These are phyloP conservation scores for Globisporangium nodosum DNA, from an alignment of 352 stramenopile species.

Conservation along the genomic window DNA sequence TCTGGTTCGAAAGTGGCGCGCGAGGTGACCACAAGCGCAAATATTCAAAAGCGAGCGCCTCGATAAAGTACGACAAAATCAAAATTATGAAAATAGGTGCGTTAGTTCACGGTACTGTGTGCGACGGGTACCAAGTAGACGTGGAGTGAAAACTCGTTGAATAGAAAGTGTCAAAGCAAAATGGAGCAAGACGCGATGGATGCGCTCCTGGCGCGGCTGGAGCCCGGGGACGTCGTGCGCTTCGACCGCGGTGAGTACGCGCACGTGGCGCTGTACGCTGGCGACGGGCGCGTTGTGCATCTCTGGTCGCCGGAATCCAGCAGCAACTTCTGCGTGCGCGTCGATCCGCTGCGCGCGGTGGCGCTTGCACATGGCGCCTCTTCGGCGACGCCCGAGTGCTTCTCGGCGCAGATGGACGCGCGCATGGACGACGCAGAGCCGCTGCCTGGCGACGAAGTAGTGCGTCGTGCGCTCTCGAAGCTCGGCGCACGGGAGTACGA, in stretches of 20 bases:
- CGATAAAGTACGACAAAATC: no score
- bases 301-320: conserved; percentile 43
- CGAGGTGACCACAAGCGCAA: no score
- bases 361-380: conserved; percentile 6
- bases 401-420: conserved; percentile 39
- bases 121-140: no score
- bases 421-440: conserved; percentile 37
- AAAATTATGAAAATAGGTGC: no score
- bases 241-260: conserved; percentile 61
- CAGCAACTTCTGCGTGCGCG: conserved; percentile 48
- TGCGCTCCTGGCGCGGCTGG: conserved; percentile 8
- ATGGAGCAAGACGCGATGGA: conserved; percentile 8
- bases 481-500: conserved; percentile 55
- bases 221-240: conserved; percentile 46
- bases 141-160: no score
- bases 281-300: conserved; percentile 45
- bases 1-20: no score
- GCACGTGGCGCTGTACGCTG: conserved; percentile 54
- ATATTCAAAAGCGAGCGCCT: no score
- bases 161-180: background rate
- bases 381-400: conserved; percentile 23
- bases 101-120: no score
- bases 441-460: conserved; percentile 32
- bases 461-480: conserved; percentile 36
- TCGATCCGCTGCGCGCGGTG: conserved; percentile 53